Evolutionary conservation across 169 alveolate species (phyloP), one percentile per base, ranked within the genome.

Genomic region (Sarcocystis neurona): DNA sequence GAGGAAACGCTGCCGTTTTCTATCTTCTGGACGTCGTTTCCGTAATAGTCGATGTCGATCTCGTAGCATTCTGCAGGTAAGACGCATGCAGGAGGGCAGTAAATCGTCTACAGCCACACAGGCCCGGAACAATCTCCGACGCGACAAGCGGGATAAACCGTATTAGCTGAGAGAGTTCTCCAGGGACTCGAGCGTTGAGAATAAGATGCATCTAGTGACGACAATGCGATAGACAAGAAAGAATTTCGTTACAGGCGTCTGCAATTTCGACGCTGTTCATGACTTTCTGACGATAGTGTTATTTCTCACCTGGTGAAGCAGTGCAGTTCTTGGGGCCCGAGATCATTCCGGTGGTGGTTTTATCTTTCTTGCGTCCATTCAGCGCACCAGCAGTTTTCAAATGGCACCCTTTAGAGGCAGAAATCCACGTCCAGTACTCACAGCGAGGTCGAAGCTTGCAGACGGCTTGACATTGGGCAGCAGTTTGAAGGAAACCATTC

Each of bases 261-360:
- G n/a, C n/a, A n/a, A n/a, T n/a, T n/a, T n/a, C n/a, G n/a, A n/a
- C n/a, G n/a, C n/a, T n/a, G n/a, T n/a, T n/a, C n/a, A n/a, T n/a
- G n/a, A n/a, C n/a, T n/a, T n/a, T n/a, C n/a, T n/a, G n/a, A n/a
- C n/a, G n/a, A n/a, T n/a, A n/a, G n/a, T n/a, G n/a, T n/a, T n/a
- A n/a, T n/a, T n/a, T 32, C 34, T 53, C 82, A 72, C 58, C 27
- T 43, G 27, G 75, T 18, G 56, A 4, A 72, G 53, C 58, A 39
- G 87, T 48, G 39, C 87, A 79, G 34, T 79, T 77, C 10, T 77
- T 46, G 8, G 87, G 87, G 30, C 87, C 87, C 56, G 87, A 79
- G 1, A 41, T 12, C 82, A 72, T 72, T 37, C 87, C 87, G 8
- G 75, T 0, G 23, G 63, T 79, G n/a, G 75, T 6, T 20, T 5